Evolutionary conservation across 1,284 basidiomycete species (phyloP).

Genomic region (Heliocybe sulcata): DNA sequence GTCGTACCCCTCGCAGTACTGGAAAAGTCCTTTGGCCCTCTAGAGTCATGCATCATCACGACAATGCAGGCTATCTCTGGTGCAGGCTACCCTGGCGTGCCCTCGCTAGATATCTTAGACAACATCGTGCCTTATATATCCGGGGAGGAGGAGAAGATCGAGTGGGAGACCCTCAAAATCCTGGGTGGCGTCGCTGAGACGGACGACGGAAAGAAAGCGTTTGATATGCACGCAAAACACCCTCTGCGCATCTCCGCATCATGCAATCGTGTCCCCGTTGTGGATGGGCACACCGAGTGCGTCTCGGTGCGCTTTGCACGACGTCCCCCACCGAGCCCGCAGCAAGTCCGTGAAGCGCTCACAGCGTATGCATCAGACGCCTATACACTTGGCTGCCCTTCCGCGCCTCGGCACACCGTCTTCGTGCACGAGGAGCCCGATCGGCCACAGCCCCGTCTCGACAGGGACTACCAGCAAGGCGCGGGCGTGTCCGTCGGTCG

Average conservation of each 20-base stretch:
- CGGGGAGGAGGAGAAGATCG: constrained; percentile 98
- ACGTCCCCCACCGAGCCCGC: constrained; percentile 79
- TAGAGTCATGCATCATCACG: constrained; percentile 86
- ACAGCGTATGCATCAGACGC: constrained; percentile 72
- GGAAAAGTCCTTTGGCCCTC: constrained; percentile 87
- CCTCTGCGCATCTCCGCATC: constrained; percentile 86
- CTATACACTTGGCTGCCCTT: constrained; percentile 77
- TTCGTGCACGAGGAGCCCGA: constrained; percentile 91
- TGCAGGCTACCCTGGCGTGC: constrained; percentile 92
- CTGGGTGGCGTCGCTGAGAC: constrained; percentile 71
- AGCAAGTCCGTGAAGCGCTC: constrained; percentile 84
- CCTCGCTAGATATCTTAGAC: constrained; percentile 90
- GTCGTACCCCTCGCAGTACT: constrained; percentile 92
- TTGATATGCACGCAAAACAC: constrained; percentile 80
- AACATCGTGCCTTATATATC: constrained; percentile 95
- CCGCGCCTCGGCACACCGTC: constrained; percentile 83
- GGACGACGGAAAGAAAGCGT: constrained; percentile 49
- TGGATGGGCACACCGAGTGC: constrained; percentile 88
- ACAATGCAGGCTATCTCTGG: constrained; percentile 99
- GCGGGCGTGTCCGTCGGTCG: constrained; percentile 91
- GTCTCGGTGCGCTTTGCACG: constrained; percentile 83
- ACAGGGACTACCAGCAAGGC: constrained; percentile 87
- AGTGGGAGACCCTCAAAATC: constrained; percentile 98
- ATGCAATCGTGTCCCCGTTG: constrained; percentile 89
- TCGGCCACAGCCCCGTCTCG: constrained; percentile 90